Conservation (phyloP, 176 grass and related monocot genomes). For the maize (Zea mays) region Zm-B73-REFERENCE-NAM-5.0 NC_050096.1:299428501-299429000, state of each 20-base stretch:
- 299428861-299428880: slow-evolving; percentile 77
- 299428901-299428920: slow-evolving; percentile 44
- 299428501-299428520: slow-evolving; percentile 16
- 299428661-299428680: neutral
- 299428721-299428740: neutral
- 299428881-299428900: slow-evolving; percentile 37
- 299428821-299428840: slow-evolving; percentile 51
- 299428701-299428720: neutral
- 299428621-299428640: neutral
- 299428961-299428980: slow-evolving; percentile 37
- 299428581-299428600: neutral
- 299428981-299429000: slow-evolving; percentile 61
- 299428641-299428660: neutral
- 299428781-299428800: neutral
- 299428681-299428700: neutral
- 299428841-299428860: slow-evolving; percentile 88
- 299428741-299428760: neutral
- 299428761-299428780: neutral
- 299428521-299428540: neutral
- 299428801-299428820: neutral
- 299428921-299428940: slow-evolving; percentile 45
- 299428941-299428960: slow-evolving; percentile 61
- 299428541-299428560: slow-evolving; percentile 10
- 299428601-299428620: neutral
- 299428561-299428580: slow-evolving; percentile 10